Evolutionary conservation across 139 green algal species (phyloP).

Genomic region (Tetraselmis striata): DNA sequence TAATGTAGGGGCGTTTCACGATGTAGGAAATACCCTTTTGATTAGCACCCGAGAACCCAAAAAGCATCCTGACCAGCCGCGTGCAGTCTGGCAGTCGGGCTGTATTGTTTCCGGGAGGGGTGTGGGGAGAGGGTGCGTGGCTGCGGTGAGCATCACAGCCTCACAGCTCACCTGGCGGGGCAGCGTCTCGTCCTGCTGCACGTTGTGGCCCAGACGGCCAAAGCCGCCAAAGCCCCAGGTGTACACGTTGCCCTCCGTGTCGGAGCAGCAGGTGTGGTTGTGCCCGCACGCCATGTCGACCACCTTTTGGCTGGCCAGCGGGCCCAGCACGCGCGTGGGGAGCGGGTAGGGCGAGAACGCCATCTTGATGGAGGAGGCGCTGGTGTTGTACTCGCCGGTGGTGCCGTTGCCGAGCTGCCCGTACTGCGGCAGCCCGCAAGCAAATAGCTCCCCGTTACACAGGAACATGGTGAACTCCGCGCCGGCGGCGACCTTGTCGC

Average conservation of each 20-base stretch:
- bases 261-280: conserved; percentile 64
- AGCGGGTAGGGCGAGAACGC: conserved; percentile 78
- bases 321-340: conserved; percentile 50
- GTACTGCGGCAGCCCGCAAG: conserved; percentile 74
- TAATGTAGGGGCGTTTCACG: too few relatives aligned
- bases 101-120: conserved; percentile 45
- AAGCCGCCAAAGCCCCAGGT: conserved; percentile 74
- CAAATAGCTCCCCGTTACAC: conserved; percentile 28
- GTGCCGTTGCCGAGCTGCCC: conserved; percentile 88
- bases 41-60: too few relatives aligned
- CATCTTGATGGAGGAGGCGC: conserved; percentile 82
- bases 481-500: conserved; percentile 60
- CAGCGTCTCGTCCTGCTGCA: conserved; percentile 52
- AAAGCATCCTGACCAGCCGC: too few relatives aligned
- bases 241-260: conserved; percentile 53
- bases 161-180: conserved; percentile 1
- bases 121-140: neutral
- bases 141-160: neutral
- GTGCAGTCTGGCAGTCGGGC: conserved; percentile 74
- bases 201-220: conserved; percentile 82
- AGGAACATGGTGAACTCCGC: conserved; percentile 88
- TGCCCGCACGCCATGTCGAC: conserved; percentile 69
- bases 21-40: too few relatives aligned
- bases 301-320: conserved; percentile 41
- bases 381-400: conserved; percentile 84